Evolutionary conservation across 164 flowering plant species (phyloP), one percentile per base, ranked within the genome.

Genomic region (Nymphaea colorata): DNA sequence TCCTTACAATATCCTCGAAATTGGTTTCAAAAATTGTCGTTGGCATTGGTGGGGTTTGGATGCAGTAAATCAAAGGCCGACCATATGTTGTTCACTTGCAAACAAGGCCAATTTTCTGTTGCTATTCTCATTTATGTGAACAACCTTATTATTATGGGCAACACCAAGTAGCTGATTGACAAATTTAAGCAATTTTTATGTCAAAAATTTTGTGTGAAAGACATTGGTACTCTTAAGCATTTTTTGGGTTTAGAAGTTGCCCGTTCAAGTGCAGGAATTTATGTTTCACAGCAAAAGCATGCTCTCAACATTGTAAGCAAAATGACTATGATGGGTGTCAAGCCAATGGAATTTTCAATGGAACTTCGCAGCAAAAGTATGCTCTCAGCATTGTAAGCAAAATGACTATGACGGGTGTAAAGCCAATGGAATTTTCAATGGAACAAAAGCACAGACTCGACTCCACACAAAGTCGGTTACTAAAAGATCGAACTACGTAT

Each of bases 11-110:
- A 25, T 14, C 45, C 68, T 14, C 64, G 2, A 14, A 62, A 66
- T 44, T 66, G 68, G 51, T 66, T 66, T 44, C 36, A 5, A 2
- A 66, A 66, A 44, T 44, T 66, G 57, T 66, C 57, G 64, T 25
- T 11, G 36, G 36, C 36, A 25, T 25, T 62, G 12, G n/a, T 11
- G 12, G 18, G 8, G 12, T 14, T 25, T 17, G 18, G 25, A 6
- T 62, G 7, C 36, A 14, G 36, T 11, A 6, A 62, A 62, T 62
- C 64, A 14, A 62, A 8, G 64, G 64, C 25, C 16, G 64, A 62
- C 25, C 18, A 62, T 1, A 11, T 18, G 16, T 8, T 16, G 16
- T 55, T 55, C 59, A 55, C 59, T 8, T 16, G 10, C 59, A 55
- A 55, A 12, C 7, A 62, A 25, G 18, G 6, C 8, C 64, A 62